Conservation (phyloP, 1,139 yeast genomes). For the Suhomyces maxii region DNA sequence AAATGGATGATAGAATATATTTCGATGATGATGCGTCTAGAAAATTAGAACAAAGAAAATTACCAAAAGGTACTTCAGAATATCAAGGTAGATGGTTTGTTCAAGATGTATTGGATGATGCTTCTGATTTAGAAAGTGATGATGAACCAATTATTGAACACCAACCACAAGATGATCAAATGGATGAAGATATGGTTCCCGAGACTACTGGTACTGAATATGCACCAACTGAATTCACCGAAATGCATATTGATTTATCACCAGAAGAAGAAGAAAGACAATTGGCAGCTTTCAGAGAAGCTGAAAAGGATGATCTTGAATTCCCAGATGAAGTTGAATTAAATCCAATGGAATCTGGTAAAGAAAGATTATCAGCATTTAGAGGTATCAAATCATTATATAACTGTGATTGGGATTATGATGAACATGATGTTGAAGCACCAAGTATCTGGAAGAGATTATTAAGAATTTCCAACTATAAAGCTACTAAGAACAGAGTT, state of each 20-base stretch:
- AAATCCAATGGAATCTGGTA: constrained; percentile 71
- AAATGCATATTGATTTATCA: constrained; percentile 69
- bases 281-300: constrained; percentile 62
- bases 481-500: constrained; percentile 72
- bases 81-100: constrained; percentile 93
- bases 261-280: constrained; percentile 86
- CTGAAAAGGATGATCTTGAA: constrained; percentile 81
- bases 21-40: constrained; percentile 44
- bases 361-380: constrained; percentile 70
- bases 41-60: constrained; percentile 32
- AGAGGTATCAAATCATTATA: constrained; percentile 85
- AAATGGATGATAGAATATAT: constrained; percentile 71
- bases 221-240: constrained; percentile 52
- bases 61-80: constrained; percentile 89
- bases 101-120: constrained; percentile 51
- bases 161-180: constrained; percentile 18
- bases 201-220: constrained; percentile 26
- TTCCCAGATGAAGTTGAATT: constrained; percentile 96
- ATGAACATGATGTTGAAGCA: constrained; percentile 72
- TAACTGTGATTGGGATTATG: constrained; percentile 83
- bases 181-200: constrained; percentile 24
- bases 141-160: constrained; percentile 36
- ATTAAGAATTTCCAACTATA: constrained; percentile 72
- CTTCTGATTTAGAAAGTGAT: constrained; percentile 55
- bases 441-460: constrained; percentile 81